Evolutionary conservation across 202 grass and related monocot genomes (phyloP), one percentile per base, ranked within the genome.

Genomic region (Elaeis oleifera): DNA sequence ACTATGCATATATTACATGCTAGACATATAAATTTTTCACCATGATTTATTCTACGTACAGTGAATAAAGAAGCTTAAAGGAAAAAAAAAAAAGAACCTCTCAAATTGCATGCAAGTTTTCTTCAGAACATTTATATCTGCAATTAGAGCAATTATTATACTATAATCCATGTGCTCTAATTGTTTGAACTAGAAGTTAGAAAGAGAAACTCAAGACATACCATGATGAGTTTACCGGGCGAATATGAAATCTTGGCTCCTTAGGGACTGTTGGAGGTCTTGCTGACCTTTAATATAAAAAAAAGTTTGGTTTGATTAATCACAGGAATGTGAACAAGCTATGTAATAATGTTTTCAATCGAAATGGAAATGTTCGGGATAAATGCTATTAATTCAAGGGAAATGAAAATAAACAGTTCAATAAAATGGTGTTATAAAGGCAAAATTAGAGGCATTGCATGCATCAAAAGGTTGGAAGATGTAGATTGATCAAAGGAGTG

Each of bases 241-340:
- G 79, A 20, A 58, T 85, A 54, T 77, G 77, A 70, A 97, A 97
- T 32, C 65, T 99, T 23, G 94, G 94, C 61, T 99, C 94, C 72
- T 87, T 73, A 0, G 94, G 85, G 63, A 89, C 26, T 55, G 94
- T 99, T 24, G 56, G 59, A 5, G 78, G 70, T 63, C 80, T 99
- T 73, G 89, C 26, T 9, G 28, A 31, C 28, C 28, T 31, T 6
- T 6, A 31, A 31, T 4, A 6, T 1, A 5, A 31, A 31, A 54
- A 29, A 44, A 62, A 55, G 32, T 36, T 55, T 4, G 6, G 53
- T 31, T 23, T 16, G 6, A 53, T 49, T 11, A 49, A 22, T 9
- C 49, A 17, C 14, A 48, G 4, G 20, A 54, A 23, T 5, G 7
- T 18, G 56, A 52, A 53, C 16, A 21, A 26, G 3, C 36, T 5